Conservation (phyloP, 768 basidiomycete genomes). For the Wakefieldia striispora region DNA sequence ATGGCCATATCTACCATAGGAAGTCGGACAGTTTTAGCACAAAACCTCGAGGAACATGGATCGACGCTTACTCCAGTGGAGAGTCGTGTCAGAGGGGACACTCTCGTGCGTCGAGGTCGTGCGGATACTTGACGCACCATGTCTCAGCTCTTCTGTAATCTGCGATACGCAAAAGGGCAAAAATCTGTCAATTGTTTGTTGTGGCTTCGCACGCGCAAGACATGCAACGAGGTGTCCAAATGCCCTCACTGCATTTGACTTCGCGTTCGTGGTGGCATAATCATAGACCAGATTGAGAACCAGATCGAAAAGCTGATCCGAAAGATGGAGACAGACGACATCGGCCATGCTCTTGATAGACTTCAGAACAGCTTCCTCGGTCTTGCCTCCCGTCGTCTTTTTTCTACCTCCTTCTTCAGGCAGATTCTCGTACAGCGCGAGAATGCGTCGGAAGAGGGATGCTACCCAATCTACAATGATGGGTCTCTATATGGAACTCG, state of each 20-base stretch:
- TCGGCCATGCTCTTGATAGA: slow-evolving; percentile 80
- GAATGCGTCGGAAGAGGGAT: slow-evolving; percentile 71
- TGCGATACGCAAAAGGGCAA: slow-evolving; percentile 72
- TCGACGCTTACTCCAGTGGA: slow-evolving; percentile 81
- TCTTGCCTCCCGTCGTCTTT: slow-evolving; percentile 81
- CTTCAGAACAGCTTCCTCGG: slow-evolving; percentile 72
- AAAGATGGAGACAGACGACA: slow-evolving; percentile 70
- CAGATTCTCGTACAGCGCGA: slow-evolving; percentile 85
- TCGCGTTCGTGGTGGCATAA: slow-evolving; percentile 86
- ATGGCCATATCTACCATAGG: slow-evolving; percentile 65
- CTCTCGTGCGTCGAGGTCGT: slow-evolving; percentile 75
- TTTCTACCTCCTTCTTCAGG: slow-evolving; percentile 92
- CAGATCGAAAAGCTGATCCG: slow-evolving; percentile 71
- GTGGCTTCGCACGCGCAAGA: slow-evolving; percentile 74
- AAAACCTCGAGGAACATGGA: background rate
- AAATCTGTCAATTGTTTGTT: slow-evolving; percentile 76
- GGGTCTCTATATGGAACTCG: background rate
- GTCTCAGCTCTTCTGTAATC: slow-evolving; percentile 81
- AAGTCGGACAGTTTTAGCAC: slow-evolving; percentile 1
- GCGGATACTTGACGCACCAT: slow-evolving; percentile 84
- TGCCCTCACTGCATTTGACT: slow-evolving; percentile 87
- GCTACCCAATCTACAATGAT: slow-evolving; percentile 68
- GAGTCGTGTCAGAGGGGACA: slow-evolving; percentile 79
- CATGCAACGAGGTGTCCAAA: slow-evolving; percentile 87
- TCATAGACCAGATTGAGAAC: slow-evolving; percentile 82